Base-by-base conservation (phyloP, 768 basidiomycete genomes). In the Termitomyces titanicus region DNA sequence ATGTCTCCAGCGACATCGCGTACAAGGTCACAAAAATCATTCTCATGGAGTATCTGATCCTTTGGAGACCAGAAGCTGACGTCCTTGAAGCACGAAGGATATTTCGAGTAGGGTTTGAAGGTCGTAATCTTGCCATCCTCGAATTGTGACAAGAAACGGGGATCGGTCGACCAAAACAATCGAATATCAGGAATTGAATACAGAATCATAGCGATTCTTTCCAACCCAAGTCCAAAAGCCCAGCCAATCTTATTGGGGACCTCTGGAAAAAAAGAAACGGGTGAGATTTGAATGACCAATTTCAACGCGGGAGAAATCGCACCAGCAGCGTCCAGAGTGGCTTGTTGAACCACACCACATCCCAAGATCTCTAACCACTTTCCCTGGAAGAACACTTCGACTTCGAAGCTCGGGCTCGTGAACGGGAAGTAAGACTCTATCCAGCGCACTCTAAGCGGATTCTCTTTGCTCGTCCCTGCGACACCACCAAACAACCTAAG, bases 351-450 rank as follows among this genome's bases (percentile, higher is more conserved):
- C 22, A 99, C 93, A 2, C 97, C 97, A 56, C 83, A 94, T 0
- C 97, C 97, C 6, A 98, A 77, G 52, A 99, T 92, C 70, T 98
- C 97, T 22, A 99, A 75, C 97, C 97, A 99, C 70, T 95, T 89
- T 1, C 94, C 97, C 54, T 87, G 84, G 75, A 90, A 98, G 71
- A 95, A 88, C 5, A 98, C 94, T 68, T 99, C 97, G 39, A 99
- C 95, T 67, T 99, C 96, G 66, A 92, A 99, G 68, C 94, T 97
- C 9, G 97, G 97, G 56, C 86, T 89, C 53, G 97, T 99, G 79
- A 96, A 99, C 1, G 97, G 97, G 73, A 99, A 98, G 65, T 90
- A 92, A 2, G 96, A 93, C 67, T 98, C 94, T 60, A 98, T 98
- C 97, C 97, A 99, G 20, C 97, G 79, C 25, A 99, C 89, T 59